phyloP scores from a whole-genome alignment of 1,284 basidiomycete species.

The Leccinum pachyderme region DNA sequence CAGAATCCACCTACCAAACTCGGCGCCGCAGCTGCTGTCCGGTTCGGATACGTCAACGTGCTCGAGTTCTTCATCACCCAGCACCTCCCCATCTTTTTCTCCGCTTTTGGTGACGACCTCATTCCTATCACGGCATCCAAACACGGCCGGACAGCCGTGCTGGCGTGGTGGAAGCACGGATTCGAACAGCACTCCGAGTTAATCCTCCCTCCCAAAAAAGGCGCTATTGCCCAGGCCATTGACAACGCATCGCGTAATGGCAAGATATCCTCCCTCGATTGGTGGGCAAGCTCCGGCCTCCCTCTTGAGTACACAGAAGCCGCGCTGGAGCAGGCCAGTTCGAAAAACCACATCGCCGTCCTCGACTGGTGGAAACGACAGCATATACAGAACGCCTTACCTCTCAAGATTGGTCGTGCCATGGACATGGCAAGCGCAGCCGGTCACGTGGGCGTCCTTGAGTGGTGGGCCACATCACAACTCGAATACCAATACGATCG shows the following conservation, averaged over 20 bases:
- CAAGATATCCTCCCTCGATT: slow-evolving; percentile 62
- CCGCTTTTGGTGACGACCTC: slow-evolving; percentile 58
- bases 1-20: slow-evolving; percentile 61
- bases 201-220: slow-evolving; percentile 49
- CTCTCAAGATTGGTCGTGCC: slow-evolving; percentile 75
- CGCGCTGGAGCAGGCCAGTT: slow-evolving; percentile 72
- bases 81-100: slow-evolving; percentile 60
- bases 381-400: slow-evolving; percentile 43
- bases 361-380: slow-evolving; percentile 78
- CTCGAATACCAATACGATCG: slow-evolving; percentile 75
- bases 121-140: slow-evolving; percentile 73
- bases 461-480: slow-evolving; percentile 80
- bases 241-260: slow-evolving; percentile 73
- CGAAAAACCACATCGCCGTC: slow-evolving; percentile 67
- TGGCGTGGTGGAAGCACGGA: slow-evolving; percentile 77
- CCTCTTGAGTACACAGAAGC: slow-evolving; percentile 71
- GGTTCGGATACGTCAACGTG: slow-evolving; percentile 73
- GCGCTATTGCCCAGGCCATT: slow-evolving; percentile 59
- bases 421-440: slow-evolving; percentile 78
- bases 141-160: slow-evolving; percentile 67
- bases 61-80: slow-evolving; percentile 67
- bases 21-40: slow-evolving; percentile 62
- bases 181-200: slow-evolving; percentile 57
- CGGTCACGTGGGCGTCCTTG: slow-evolving; percentile 66
- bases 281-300: slow-evolving; percentile 62